Percentiles rank a stretch among this genome's conserved stretches.
Conservation (phyloP, 2,329 filamentous ascomycete species). For the Epicoccum nigrum region DNA sequence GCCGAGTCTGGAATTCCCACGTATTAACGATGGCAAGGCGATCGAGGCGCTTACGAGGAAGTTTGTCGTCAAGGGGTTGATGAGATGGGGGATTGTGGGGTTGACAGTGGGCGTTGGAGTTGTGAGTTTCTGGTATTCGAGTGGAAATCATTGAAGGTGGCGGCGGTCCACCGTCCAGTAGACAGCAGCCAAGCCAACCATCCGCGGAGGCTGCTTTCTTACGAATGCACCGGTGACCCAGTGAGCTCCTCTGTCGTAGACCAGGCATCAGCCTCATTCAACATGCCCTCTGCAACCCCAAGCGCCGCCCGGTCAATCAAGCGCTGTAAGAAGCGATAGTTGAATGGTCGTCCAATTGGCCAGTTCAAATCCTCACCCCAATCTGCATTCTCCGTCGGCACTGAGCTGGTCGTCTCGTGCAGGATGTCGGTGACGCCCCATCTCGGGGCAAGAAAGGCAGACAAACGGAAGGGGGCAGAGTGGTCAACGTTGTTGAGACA, state of each 20-base stretch:
- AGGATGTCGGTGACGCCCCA: slow-evolving; percentile 3
- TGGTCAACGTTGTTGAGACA: not conserved
- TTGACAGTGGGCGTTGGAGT: not conserved
- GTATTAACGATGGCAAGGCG: not conserved
- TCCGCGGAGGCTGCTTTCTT: not conserved
- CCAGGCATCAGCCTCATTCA: not conserved
- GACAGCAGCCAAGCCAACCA: not conserved
- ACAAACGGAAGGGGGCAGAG: not conserved
- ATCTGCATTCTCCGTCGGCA: not conserved
- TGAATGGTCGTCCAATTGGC: slow-evolving; percentile 3
- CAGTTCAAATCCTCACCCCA: not conserved
- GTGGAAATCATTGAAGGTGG: no score
- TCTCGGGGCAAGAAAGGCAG: not conserved
- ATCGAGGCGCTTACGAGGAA: not conserved
- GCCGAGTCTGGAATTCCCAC: not conserved
- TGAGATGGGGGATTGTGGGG: not conserved
- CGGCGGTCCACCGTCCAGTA: no score
- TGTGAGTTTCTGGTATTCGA: not conserved
- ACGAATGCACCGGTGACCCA: not conserved
- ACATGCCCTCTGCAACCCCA: not conserved
- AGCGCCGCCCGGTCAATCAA: not conserved
- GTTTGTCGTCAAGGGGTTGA: not conserved
- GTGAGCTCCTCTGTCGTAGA: not conserved
- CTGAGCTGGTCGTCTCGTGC: not conserved
- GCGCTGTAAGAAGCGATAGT: not conserved